These are phyloP conservation scores for Tricholoma matsutake DNA, from an alignment of 768 basidiomycete genomes.

Conservation along the genomic window DNA sequence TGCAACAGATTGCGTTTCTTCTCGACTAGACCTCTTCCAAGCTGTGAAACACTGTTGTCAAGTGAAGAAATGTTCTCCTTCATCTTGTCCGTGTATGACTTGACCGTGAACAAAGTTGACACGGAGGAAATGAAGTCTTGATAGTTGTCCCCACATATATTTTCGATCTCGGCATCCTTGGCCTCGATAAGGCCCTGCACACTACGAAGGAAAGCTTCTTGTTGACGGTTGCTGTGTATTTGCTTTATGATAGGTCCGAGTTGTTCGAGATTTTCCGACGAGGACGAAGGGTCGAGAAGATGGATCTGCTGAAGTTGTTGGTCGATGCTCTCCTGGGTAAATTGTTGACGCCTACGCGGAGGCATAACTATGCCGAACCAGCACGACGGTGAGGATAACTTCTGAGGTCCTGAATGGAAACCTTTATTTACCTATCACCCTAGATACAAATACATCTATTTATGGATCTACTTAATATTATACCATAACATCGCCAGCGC, in stretches of 20 bases:
- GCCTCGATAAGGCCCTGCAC: constrained; percentile 86
- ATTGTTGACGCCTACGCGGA: constrained; percentile 70
- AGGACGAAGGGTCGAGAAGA: constrained; percentile 81
- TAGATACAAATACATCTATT: constrained; percentile 31
- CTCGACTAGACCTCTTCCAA: constrained; percentile 84
- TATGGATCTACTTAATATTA: constrained; percentile 4
- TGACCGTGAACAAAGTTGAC: constrained; percentile 92
- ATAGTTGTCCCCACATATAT: constrained; percentile 94
- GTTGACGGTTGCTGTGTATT: constrained; percentile 82
- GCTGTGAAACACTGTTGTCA: constrained; percentile 83
- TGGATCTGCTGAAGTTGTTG: constrained; percentile 91
- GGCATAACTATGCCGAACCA: constrained; percentile 51
- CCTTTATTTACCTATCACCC: constrained; percentile 37
- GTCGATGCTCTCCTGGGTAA: constrained; percentile 83
- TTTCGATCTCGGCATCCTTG: constrained; percentile 95
- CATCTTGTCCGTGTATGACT: constrained; percentile 93
- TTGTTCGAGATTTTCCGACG: constrained; percentile 93
- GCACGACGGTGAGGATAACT: too few relatives aligned
- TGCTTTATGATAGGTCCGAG: constrained; percentile 94
- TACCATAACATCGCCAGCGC: background rate
- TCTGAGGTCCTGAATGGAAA: too few relatives aligned
- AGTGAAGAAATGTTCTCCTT: constrained; percentile 88
- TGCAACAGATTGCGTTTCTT: constrained; percentile 91
- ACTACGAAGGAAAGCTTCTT: constrained; percentile 85
- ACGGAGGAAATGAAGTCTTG: constrained; percentile 98